Base-by-base conservation (phyloP, 345 rosid species). In the Gossypium mustelinum region DNA sequence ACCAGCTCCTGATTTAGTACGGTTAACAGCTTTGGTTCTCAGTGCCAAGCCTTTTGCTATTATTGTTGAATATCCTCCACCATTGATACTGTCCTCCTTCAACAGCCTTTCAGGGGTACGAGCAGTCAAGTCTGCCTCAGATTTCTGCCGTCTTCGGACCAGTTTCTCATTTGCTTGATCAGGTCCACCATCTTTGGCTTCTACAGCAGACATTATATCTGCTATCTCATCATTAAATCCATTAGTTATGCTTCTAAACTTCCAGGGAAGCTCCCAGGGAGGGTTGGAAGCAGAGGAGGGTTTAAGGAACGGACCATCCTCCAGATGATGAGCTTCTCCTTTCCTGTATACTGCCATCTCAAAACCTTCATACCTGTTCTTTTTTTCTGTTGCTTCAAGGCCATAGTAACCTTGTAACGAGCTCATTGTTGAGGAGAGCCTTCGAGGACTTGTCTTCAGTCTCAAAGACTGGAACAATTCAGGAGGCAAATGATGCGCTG, bases 341-440 rank as follows among this genome's bases (percentile, higher is more conserved):
- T 79, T 79, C 70, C 80, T 77, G 74, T 83, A 81, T 24, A 68
- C 75, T 58, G 86, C 80, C 91, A 88, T 86, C 77, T 89, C 87
- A 72, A 82, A 83, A 72, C 87, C 90, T 79, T 87, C 89, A 66
- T 81, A 77, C 57, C 54, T 47, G 1, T 73, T 72, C 45, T 75
- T 80, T 17, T 72, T 43, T 67, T 73, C 87, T 29, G 44, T 44
- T 73, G 90, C 80, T 75, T 81, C 77, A 44, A 89, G 87, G 58
- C 92, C 89, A 71, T 92, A 92, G 76, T 82, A 94, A 51, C 91
- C 92, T 80, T 83, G 96, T 77, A 89, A 82, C 20, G 93, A 85
- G 83, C 82, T 84, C 98, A 93, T 95, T 51, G 95, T 95, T 68
- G 93, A 83, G 72, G 97, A 87, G 72, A 85, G 81, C 74, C 84